Evolutionary conservation across 805 yeast species (phyloP), one percentile per base, ranked within the genome.

Genomic region (Wickerhamiella vanderwaltii): DNA sequence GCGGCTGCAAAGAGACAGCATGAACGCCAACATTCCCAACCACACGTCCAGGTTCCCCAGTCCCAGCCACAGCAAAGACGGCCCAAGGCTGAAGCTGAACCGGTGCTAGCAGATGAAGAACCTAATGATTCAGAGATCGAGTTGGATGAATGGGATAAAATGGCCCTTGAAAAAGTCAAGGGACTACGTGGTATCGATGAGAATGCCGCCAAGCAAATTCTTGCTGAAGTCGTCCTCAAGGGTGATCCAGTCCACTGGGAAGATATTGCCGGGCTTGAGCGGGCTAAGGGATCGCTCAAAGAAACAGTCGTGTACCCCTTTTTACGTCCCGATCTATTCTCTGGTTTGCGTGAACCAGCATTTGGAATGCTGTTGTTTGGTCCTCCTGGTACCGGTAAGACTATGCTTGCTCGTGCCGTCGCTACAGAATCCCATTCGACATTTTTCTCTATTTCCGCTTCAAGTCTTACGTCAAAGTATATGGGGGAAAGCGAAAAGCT

Each of bases 351-450:
- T 51, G 96, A 87, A 62, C 97, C 97, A 0, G 87, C 94, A 0
- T 65, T 94, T 45, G 97, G 97, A n/a, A 85, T 91, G 94, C 67
- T 88, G 16, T 62, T 88, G 31, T 88, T 86, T 65, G 98, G 98
- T 0, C 97, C 98, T 2, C 96, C 97, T 0, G 98, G 98, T n/a
- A 88, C 97, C 0, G 97, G 97, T 43, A 88, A 91, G 56, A 87
- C 96, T 1, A 87, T 88, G 97, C 70, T 88, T 50, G 96, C 96
- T 0, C 69, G 95, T 48, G 95, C 97, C 0, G 96, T 91, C 2
- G 97, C 96, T 2, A 83, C 93, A 2, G 97, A 91, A 63, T 80
- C 95, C 6, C 78, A 80, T 46, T 84, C 95, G 0, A 87, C 95
- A 0, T 88, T 88, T 56, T 88, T 88, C 60, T 76, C 91, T 18